Conservation (phyloP, 2,329 filamentous ascomycete species). For the Davidsoniella virescens region DNA sequence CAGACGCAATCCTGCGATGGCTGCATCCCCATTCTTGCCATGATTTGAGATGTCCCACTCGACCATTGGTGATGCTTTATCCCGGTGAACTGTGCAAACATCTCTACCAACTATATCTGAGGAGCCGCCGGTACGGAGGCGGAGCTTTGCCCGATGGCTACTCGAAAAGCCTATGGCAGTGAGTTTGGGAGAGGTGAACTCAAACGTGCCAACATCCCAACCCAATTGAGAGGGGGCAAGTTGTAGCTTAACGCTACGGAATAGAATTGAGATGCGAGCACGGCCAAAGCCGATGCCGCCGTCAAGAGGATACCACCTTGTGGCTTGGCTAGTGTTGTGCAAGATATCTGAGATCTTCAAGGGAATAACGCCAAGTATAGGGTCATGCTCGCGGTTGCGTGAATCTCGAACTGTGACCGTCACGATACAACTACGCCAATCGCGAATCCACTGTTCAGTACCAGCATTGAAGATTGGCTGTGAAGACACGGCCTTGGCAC, state of each 20-base stretch:
- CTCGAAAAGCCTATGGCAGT: slow-evolving; percentile 46
- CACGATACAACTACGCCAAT: slow-evolving; percentile 78
- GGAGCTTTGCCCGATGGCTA: slow-evolving; percentile 55
- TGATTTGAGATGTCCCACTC: slow-evolving; percentile 32
- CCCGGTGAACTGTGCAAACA: slow-evolving; percentile 1
- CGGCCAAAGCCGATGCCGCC: slow-evolving; percentile 87
- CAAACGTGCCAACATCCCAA: slow-evolving; percentile 91
- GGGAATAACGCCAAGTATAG: slow-evolving; percentile 81
- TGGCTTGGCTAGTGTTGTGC: slow-evolving; percentile 69
- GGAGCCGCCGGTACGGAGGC: slow-evolving; percentile 70
- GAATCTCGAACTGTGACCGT: slow-evolving; percentile 81
- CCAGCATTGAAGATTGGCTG: slow-evolving; percentile 96
- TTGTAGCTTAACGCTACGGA: slow-evolving; percentile 74
- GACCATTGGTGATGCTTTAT: slow-evolving; percentile 17
- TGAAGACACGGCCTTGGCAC: slow-evolving; percentile 81
- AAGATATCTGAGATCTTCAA: slow-evolving; percentile 79
- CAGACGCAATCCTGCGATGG: slow-evolving; percentile 40
- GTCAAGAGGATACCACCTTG: slow-evolving; percentile 90
- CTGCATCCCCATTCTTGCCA: slow-evolving; percentile 20
- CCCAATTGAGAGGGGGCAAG: slow-evolving; percentile 75
- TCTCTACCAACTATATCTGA: slow-evolving; percentile 35
- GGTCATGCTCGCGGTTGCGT: slow-evolving; percentile 81
- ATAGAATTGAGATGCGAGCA: slow-evolving; percentile 72
- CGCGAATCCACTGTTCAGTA: slow-evolving; percentile 79
- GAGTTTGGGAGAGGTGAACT: slow-evolving; percentile 61